A percentile compares a stretch with the other conserved stretches of the same genome.
phyloP scores from a whole-genome alignment of 192 early-diverging fungal species.

The Coemansia sp. region DNA sequence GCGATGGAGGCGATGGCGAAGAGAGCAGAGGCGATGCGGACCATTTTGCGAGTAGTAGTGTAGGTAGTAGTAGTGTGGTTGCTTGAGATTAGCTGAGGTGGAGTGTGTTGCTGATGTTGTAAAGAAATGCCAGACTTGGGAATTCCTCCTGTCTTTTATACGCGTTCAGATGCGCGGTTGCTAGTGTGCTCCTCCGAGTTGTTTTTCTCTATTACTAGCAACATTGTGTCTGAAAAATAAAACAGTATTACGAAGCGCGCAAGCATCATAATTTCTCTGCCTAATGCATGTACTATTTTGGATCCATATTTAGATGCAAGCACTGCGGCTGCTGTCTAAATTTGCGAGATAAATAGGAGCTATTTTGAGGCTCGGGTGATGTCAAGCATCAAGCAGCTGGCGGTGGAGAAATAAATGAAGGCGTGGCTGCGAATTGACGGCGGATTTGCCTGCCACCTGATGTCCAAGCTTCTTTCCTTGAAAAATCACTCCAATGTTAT shows the following conservation, averaged over 20 bases:
- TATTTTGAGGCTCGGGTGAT: background rate
- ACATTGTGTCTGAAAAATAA: background rate
- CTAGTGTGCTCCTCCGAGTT: background rate
- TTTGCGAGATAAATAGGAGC: background rate
- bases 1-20: constrained; percentile 24
- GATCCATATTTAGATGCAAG: background rate
- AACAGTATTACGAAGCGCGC: background rate
- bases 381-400: background rate
- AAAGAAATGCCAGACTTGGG: background rate
- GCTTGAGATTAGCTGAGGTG: background rate
- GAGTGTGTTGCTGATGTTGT: background rate
- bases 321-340: background rate
- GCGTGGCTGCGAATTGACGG: background rate
- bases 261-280: background rate
- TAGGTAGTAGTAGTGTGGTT: background rate
- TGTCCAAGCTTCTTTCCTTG: background rate
- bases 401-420: background rate
- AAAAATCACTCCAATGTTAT: constrained; percentile 6
- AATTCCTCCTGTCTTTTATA: background rate
- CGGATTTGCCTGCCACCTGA: background rate
- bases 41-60: constrained; percentile 22
- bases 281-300: background rate
- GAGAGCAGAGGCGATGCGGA: constrained; percentile 30
- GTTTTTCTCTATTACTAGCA: background rate
- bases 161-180: background rate